A percentile compares a stretch with the other conserved stretches of the same genome.
Evolutionary conservation across 257 asterid genomes (phyloP).

Genomic region (Eucommia ulmoides): DNA sequence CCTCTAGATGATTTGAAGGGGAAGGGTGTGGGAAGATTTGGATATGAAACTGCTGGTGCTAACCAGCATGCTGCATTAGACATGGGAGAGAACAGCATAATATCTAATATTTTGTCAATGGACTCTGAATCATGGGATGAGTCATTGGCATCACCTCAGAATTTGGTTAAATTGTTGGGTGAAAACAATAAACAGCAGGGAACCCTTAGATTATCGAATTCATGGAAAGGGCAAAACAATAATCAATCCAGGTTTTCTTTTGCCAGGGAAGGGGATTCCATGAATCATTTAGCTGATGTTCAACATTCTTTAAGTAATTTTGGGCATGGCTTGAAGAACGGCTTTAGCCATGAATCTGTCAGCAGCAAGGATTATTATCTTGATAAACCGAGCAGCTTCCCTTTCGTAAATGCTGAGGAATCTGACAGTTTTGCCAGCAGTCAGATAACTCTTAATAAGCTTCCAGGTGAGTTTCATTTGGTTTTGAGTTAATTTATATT

Average conservation of each 20-base stretch:
- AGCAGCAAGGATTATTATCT: slow-evolving; percentile 28
- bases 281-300: slow-evolving; percentile 22
- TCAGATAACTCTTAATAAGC: slow-evolving; percentile 36
- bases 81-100: slow-evolving; percentile 78
- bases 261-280: slow-evolving; percentile 72
- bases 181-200: slow-evolving; percentile 41
- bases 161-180: slow-evolving; percentile 47
- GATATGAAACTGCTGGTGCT: slow-evolving; percentile 25
- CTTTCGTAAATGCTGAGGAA: slow-evolving; percentile 36
- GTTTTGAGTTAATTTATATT: neutral
- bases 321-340: slow-evolving; percentile 37
- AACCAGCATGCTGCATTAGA: slow-evolving; percentile 17
- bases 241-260: slow-evolving; percentile 86
- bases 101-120: slow-evolving; percentile 74
- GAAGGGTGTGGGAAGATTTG: slow-evolving; percentile 33
- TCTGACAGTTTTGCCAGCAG: slow-evolving; percentile 36
- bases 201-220: slow-evolving; percentile 40
- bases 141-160: slow-evolving; percentile 60
- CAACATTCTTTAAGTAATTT: slow-evolving; percentile 28
- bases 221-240: slow-evolving; percentile 51
- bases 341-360: slow-evolving; percentile 32
- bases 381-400: slow-evolving; percentile 38
- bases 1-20: slow-evolving; percentile 26
- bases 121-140: slow-evolving; percentile 77
- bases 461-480: slow-evolving; percentile 40